Conservation (phyloP, 805 yeast species). For the Grigorovia jiainica region DNA sequence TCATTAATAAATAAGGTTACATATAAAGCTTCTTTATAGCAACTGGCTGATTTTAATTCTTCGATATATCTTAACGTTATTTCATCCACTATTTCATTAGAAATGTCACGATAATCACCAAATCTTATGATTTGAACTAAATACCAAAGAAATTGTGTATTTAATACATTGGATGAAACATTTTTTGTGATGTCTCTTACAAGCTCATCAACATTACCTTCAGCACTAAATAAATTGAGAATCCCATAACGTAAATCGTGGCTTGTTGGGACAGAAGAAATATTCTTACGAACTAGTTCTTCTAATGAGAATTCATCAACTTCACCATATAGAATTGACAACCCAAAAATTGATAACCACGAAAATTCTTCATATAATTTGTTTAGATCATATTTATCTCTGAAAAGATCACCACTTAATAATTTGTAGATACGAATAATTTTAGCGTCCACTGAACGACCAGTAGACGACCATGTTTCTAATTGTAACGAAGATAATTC, state of each 20-base stretch:
- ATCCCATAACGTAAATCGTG: slow-evolving; percentile 8
- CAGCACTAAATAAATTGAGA: slow-evolving; percentile 13
- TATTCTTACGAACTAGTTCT: slow-evolving; percentile 19
- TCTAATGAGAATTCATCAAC: slow-evolving; percentile 29
- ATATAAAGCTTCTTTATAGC: slow-evolving; percentile 52
- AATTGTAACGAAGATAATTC: slow-evolving; percentile 53
- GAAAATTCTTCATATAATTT: slow-evolving; percentile 39
- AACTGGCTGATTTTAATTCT: slow-evolving; percentile 38
- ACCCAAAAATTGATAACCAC: slow-evolving; percentile 57
- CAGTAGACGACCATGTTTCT: slow-evolving; percentile 48
- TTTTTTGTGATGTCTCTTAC: slow-evolving; percentile 3
- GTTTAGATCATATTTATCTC: slow-evolving; percentile 18
- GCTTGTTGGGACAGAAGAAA: slow-evolving; percentile 3
- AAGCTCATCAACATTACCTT: slow-evolving; percentile 6
- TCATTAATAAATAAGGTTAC: slow-evolving; percentile 48
- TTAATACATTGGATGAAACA: slow-evolving; percentile 8
- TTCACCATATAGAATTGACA: slow-evolving; percentile 57
- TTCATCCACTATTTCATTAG: slow-evolving; percentile 28
- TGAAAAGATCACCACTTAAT: slow-evolving; percentile 42
- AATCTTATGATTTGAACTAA: slow-evolving; percentile 37
- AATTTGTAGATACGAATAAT: slow-evolving; percentile 55
- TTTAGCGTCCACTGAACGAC: slow-evolving; percentile 37
- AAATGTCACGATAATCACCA: slow-evolving; percentile 19
- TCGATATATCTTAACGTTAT: slow-evolving; percentile 39
- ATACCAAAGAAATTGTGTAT: slow-evolving; percentile 43